Base-by-base conservation (phyloP, 352 stramenopile genomes). In the Pythium folliculosum region DNA sequence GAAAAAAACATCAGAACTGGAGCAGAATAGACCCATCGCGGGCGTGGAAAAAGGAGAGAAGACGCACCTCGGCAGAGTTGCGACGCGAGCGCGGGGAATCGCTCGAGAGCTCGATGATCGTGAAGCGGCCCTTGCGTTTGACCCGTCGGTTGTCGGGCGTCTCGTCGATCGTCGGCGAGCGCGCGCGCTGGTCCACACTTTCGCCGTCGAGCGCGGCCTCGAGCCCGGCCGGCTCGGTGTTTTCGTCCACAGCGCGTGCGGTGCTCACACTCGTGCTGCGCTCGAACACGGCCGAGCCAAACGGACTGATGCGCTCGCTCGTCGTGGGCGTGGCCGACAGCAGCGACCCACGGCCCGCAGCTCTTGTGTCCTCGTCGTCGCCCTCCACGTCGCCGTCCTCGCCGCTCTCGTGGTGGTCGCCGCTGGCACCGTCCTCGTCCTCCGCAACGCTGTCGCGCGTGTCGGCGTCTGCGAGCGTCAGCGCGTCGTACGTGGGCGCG, bases 121-220 rank as follows among this genome's bases (percentile, higher is more conserved):
- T 94, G 66, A 94, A 94, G n/a, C 85, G 83, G 6, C 85, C 84
- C 71, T 86, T 88, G 49, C 78, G 85, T 74, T 89, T 90, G n/a
- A 90, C 73, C 30, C 82, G 63, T 8, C 63, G 63, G 37, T 63
- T 60, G 63, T 62, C 54, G 2, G 27, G 17, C 5, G 45, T 87
- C 50, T 56, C 60, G 47, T 71, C 49, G 12, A 71, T 49, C 4
- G 63, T 63, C 27, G 27, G 19, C 13, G 63, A 63, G 10, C 52
- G 61, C 23, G 3, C 40, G n/a, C 61, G 61, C 0, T 43, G 61
- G 17, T 60, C 60, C 19, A 21, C 22, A 7, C 21, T 44, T 4
- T 49, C 40, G 5, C 30, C 61, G 38, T 47, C 40, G 1, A 49
- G 30, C 12, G 43, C 60, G 12, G 16, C 40, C 10, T 45, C 53